These are phyloP conservation scores for Boletellus ananiceps DNA, from an alignment of 768 basidiomycete genomes.

Conservation along the genomic window DNA sequence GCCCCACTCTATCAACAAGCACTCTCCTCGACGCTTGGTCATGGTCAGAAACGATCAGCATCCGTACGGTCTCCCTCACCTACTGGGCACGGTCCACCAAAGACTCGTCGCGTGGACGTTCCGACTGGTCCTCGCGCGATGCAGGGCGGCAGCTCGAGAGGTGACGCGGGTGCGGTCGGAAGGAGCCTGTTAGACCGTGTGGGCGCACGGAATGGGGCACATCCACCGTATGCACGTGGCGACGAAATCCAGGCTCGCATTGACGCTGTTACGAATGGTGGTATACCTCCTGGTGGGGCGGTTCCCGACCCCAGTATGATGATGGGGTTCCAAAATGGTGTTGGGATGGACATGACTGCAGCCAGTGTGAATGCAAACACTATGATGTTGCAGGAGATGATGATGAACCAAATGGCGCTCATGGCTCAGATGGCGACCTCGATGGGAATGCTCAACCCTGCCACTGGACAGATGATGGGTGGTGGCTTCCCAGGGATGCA, in stretches of 20 bases:
- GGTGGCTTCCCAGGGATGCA: conserved; percentile 59
- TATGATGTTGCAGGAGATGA: conserved; percentile 78
- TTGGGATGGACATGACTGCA: conserved; percentile 38
- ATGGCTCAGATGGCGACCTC: conserved; percentile 90
- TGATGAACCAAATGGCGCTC: conserved; percentile 88
- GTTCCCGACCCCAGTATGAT: conserved; percentile 37
- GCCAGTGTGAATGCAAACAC: conserved; percentile 62
- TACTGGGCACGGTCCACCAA: conserved; percentile 60
- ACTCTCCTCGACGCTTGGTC: conserved; percentile 51
- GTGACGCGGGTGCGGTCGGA: conserved; percentile 28
- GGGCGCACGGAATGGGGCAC: conserved; percentile 47
- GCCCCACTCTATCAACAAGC: conserved; percentile 67
- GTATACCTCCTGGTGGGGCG: conserved; percentile 34
- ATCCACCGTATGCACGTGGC: conserved; percentile 33
- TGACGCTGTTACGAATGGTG: conserved; percentile 65
- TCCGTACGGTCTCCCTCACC: conserved; percentile 64
- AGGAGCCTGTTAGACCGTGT: conserved; percentile 80
- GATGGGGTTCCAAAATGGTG: conserved; percentile 43
- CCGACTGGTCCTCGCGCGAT: conserved; percentile 88
- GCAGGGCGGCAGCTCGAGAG: conserved; percentile 33
- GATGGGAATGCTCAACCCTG: conserved; percentile 71
- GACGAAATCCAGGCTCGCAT: conserved; percentile 80
- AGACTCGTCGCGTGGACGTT: conserved; percentile 67
- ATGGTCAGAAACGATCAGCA: conserved; percentile 58
- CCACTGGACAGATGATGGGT: conserved; percentile 51